Conservation (phyloP, 768 basidiomycete genomes). For the Termitomyces heimii region DNA sequence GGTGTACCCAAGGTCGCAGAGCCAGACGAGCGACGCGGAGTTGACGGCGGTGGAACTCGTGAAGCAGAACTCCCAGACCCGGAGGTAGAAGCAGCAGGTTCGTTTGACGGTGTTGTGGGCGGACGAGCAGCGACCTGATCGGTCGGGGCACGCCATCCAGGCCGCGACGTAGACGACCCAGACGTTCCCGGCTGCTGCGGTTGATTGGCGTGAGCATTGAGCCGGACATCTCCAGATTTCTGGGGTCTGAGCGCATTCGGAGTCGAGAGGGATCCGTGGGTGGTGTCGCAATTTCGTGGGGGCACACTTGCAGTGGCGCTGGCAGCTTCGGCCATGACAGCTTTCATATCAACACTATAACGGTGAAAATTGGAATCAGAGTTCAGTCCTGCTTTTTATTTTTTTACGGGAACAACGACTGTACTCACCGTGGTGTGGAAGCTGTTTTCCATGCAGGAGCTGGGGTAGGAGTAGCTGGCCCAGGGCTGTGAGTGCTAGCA, state of each 20-base stretch:
- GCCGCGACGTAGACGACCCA: constrained; percentile 2
- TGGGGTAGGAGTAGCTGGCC: constrained; percentile 10
- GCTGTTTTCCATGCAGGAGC: constrained; percentile 43
- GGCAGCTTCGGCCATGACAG: constrained; percentile 74
- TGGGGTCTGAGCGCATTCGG: background rate
- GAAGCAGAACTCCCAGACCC: constrained; percentile 7
- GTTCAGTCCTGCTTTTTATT: constrained; percentile 1
- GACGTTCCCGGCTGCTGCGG: constrained; percentile 3
- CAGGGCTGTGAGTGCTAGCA: background rate
- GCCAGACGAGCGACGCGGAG: constrained; percentile 15
- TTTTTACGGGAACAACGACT: background rate
- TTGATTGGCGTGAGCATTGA: background rate
- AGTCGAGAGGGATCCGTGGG: background rate
- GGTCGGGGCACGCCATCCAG: constrained; percentile 5
- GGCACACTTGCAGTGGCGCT: constrained; percentile 5
- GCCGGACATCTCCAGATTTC: background rate
- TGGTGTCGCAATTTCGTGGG: constrained; percentile 3
- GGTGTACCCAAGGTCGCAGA: constrained; percentile 17
- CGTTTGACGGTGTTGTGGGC: constrained; percentile 7
- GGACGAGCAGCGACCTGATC: constrained; percentile 3
- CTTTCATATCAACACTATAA: constrained; percentile 75
- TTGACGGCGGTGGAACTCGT: constrained; percentile 12
- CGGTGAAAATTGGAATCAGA: constrained; percentile 1
- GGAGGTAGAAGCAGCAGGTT: background rate
- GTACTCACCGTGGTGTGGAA: constrained; percentile 44